These are phyloP conservation scores for Sabuloglossum arenarium DNA, from an alignment of 495 filamentous ascomycete genomes.

Conservation along the genomic window DNA sequence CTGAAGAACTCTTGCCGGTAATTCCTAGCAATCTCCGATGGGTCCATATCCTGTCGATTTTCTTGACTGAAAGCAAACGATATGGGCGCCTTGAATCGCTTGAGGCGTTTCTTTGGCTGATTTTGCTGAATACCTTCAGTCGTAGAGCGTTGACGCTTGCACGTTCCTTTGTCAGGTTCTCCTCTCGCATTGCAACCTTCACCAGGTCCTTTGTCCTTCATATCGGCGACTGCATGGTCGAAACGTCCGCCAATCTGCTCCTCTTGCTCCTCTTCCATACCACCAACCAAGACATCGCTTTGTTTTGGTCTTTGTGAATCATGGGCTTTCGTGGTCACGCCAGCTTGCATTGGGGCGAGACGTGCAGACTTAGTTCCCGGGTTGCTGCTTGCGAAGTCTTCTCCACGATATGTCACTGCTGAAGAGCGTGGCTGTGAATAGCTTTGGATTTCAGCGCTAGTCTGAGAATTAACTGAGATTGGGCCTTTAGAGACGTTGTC, in stretches of 20 bases:
- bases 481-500: background rate
- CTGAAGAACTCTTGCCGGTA: conserved; percentile 11
- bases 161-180: background rate
- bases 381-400: background rate
- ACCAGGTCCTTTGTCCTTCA: background rate
- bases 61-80: conserved; percentile 8
- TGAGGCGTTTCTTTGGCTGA: background rate
- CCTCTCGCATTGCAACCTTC: background rate
- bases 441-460: background rate
- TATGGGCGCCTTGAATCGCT: conserved; percentile 3
- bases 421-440: background rate
- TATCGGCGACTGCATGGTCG: background rate
- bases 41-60: conserved; percentile 6
- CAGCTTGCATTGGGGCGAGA: background rate
- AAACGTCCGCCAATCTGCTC: background rate
- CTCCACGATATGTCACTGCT: background rate
- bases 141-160: background rate
- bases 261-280: background rate
- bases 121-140: background rate
- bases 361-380: background rate
- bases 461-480: background rate
- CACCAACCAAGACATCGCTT: background rate
- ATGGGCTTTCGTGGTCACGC: background rate
- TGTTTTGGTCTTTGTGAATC: background rate
- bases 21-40: conserved; percentile 8